phyloP scores from a whole-genome alignment of 768 basidiomycete species.

The Russula vinacea region DNA sequence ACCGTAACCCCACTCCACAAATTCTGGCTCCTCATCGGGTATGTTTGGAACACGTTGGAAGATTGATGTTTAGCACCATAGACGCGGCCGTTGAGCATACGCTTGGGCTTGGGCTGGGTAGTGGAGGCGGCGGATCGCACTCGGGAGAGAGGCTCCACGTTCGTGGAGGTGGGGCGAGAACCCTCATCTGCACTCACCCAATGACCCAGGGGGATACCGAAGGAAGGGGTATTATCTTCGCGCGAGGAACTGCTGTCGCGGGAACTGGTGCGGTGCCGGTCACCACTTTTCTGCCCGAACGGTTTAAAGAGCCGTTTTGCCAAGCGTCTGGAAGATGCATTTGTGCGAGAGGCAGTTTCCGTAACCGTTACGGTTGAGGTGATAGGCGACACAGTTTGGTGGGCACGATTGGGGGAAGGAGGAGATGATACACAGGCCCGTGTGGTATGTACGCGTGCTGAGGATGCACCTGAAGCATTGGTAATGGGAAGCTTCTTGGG shows the following conservation, averaged over 20 bases:
- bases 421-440: slow-evolving; percentile 2
- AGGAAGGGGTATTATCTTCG: slow-evolving; percentile 20
- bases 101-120: slow-evolving; percentile 27
- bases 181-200: slow-evolving; percentile 17
- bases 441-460: neutral
- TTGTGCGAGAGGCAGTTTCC: slow-evolving; percentile 1
- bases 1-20: slow-evolving; percentile 88
- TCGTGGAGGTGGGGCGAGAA: neutral
- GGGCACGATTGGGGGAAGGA: slow-evolving; percentile 9
- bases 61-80: slow-evolving; percentile 50
- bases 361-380: slow-evolving; percentile 25
- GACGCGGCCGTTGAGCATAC: slow-evolving; percentile 79
- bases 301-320: slow-evolving; percentile 24
- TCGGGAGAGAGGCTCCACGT: slow-evolving; percentile 5
- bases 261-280: slow-evolving; percentile 51
- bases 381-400: slow-evolving; percentile 13
- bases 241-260: slow-evolving; percentile 64
- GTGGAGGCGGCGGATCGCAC: slow-evolving; percentile 1
- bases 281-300: slow-evolving; percentile 28
- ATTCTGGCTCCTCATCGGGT: slow-evolving; percentile 61
- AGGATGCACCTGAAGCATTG: neutral
- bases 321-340: slow-evolving; percentile 13
- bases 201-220: slow-evolving; percentile 17
- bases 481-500: slow-evolving; percentile 7
- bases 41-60: slow-evolving; percentile 49